A percentile compares a stretch with the other conserved stretches of the same genome.
phyloP scores from a whole-genome alignment of 225 moss, liverwort and hornwort genomes.

The Bryum argenteum region DNA sequence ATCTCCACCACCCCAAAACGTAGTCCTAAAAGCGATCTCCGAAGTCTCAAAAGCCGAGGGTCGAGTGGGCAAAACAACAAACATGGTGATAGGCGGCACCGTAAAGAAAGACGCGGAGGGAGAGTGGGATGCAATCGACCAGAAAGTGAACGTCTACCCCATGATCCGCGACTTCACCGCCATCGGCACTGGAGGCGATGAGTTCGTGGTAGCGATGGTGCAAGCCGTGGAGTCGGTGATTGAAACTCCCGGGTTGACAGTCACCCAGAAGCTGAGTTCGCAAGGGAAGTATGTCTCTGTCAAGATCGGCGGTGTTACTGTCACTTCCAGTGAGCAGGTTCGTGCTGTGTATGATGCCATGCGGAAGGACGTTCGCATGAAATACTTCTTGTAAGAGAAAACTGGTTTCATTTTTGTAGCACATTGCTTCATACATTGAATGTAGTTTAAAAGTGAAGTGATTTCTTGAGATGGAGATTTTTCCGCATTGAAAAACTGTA shows the following conservation, averaged over 20 bases:
- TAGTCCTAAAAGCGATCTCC: slow-evolving; percentile 60
- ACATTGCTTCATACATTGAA: no score
- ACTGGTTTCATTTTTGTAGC: not conserved
- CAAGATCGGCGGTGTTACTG: slow-evolving; percentile 43
- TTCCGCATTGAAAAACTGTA: no score
- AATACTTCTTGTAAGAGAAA: slow-evolving; percentile 45
- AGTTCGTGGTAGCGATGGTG: slow-evolving; percentile 70
- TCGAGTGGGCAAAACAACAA: slow-evolving; percentile 61
- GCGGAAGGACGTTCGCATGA: slow-evolving; percentile 59
- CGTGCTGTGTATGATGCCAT: slow-evolving; percentile 61
- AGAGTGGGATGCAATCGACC: slow-evolving; percentile 60
- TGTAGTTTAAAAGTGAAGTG: no score
- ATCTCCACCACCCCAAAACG: slow-evolving; percentile 64
- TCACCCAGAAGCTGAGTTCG: slow-evolving; percentile 49
- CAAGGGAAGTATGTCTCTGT: slow-evolving; percentile 59
- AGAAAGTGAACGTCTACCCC: slow-evolving; percentile 66
- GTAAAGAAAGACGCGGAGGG: slow-evolving; percentile 41
- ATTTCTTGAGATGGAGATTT: no score
- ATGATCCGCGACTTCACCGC: slow-evolving; percentile 64
- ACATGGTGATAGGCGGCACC: slow-evolving; percentile 63
- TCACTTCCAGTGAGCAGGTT: slow-evolving; percentile 55
- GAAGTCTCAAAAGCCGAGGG: slow-evolving; percentile 72
- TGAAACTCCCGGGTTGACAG: slow-evolving; percentile 32
- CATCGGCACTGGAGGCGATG: slow-evolving; percentile 63
- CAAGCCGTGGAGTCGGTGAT: slow-evolving; percentile 58